These are phyloP conservation scores for Xylaria venustula DNA, from an alignment of 495 filamentous ascomycete species.

Conservation along the genomic window DNA sequence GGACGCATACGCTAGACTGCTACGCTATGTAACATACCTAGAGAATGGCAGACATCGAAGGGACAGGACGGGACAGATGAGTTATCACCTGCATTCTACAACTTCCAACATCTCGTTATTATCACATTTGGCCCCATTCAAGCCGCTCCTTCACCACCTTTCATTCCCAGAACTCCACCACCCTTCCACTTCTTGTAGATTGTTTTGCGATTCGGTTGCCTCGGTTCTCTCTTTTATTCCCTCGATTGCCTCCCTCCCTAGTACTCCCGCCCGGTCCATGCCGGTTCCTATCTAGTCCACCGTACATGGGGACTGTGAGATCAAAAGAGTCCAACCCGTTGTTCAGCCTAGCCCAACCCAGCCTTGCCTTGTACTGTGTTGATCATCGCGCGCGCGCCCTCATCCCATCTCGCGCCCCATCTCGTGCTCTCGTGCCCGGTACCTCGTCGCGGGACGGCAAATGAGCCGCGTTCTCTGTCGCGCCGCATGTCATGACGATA, in stretches of 20 bases:
- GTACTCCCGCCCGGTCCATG: not conserved
- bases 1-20: too few relatives aligned
- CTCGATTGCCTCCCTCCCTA: not conserved
- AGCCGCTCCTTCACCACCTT: not conserved
- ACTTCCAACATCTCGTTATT: not conserved
- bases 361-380: not conserved
- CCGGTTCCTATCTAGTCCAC: not conserved
- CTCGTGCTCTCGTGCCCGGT: not conserved
- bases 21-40: too few relatives aligned
- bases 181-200: slow-evolving; percentile 1
- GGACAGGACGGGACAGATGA: not conserved
- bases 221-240: not conserved
- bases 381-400: not conserved
- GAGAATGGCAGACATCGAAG: too few relatives aligned
- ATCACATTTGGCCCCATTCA: not conserved
- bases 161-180: not conserved
- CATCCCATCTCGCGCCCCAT: not conserved
- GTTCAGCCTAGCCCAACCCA: not conserved
- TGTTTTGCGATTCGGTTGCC: not conserved
- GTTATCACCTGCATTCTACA: not conserved
- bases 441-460: slow-evolving; percentile 6
- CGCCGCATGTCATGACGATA: slow-evolving; percentile 53
- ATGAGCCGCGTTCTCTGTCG: slow-evolving; percentile 5
- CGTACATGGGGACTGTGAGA: not conserved
- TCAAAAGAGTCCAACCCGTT: not conserved